Evolutionary conservation across 169 alveolate species (phyloP).

Genomic region (Fabrea salina): DNA sequence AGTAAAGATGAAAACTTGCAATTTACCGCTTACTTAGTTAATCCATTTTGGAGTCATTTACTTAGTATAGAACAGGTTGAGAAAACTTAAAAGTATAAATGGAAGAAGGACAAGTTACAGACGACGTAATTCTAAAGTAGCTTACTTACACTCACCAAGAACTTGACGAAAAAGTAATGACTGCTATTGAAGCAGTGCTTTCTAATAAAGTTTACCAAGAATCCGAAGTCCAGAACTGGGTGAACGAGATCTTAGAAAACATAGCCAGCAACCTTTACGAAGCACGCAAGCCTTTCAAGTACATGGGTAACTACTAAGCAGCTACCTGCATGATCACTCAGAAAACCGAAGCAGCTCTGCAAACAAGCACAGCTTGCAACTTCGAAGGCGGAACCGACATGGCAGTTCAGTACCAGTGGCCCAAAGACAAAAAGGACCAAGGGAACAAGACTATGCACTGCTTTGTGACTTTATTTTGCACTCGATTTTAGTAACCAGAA

Average conservation of each 20-base stretch:
- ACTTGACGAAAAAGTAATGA: conserved; percentile 17
- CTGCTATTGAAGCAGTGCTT: background rate
- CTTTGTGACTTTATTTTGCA: conserved; percentile 13
- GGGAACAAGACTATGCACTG: conserved; percentile 6
- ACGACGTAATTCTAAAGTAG: conserved; percentile 23
- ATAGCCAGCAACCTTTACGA: background rate
- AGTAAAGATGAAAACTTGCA: too few species aligned
- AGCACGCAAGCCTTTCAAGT: conserved; percentile 11
- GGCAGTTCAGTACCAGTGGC: conserved; percentile 13
- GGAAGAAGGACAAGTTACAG: conserved; percentile 28
- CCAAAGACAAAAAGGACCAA: conserved; percentile 27
- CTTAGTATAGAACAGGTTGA: too few species aligned
- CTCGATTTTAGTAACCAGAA: conserved; percentile 1
- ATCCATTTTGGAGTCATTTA: too few species aligned
- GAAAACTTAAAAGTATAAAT: too few species aligned
- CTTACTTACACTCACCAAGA: conserved; percentile 28
- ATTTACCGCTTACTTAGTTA: too few species aligned
- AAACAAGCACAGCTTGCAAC: background rate
- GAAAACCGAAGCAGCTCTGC: conserved; percentile 19
- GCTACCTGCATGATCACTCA: conserved; percentile 19
- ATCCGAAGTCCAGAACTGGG: background rate
- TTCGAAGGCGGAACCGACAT: conserved; percentile 30
- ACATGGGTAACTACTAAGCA: background rate
- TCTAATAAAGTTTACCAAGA: background rate
- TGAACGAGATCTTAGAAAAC: conserved; percentile 9